Base-by-base conservation (phyloP, 208 protist species). In the Tritrichomonas foetus region DNA sequence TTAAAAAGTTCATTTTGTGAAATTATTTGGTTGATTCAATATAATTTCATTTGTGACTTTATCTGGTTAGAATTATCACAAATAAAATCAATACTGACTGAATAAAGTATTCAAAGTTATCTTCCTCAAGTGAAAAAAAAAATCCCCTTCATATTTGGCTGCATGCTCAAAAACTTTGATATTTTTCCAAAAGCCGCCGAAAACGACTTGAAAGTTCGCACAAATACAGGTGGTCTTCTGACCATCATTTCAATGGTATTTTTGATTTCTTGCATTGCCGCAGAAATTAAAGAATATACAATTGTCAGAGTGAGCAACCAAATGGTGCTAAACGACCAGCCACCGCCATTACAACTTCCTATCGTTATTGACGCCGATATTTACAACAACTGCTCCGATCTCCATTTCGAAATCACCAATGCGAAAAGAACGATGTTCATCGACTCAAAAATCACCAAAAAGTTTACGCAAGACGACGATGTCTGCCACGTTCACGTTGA, bases 381-480 rank as follows among this genome's bases (percentile, higher is more conserved):
- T 57, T 89, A 57, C 41, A 44, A 49, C 30, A 49, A 89, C 22
- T 89, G 78, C 39, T 11, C 0, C 8, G 47, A 89, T 89, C 41
- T 89, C 57, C 78, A 89, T 57, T 89, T 89, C 30, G 78, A 89
- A 33, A 57, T 89, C 39, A 57, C 30, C 1, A 89, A 57, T 89
- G 13, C 33, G 14, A 89, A 89, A 57, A 8, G 78, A 49, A 89
- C 78, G 39, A 53, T 89, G 3, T 13, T 47, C 20, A 49, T 89
- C 41, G 78, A 89, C 0, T 33, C 78, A 13, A 89, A 89, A 50
- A 69, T 69, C 13, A n/a, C 11, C 5, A 11, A 69, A 30, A 89
- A 20, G 2, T 55, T 89, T 57, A 30, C 33, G 0, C 41, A 5
- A 16, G 47, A 89, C 53, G 27, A 39, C 22, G 78, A 49, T n/a